Conservation (phyloP, 1,284 basidiomycete genomes). For the Malassezia psittaci region DNA sequence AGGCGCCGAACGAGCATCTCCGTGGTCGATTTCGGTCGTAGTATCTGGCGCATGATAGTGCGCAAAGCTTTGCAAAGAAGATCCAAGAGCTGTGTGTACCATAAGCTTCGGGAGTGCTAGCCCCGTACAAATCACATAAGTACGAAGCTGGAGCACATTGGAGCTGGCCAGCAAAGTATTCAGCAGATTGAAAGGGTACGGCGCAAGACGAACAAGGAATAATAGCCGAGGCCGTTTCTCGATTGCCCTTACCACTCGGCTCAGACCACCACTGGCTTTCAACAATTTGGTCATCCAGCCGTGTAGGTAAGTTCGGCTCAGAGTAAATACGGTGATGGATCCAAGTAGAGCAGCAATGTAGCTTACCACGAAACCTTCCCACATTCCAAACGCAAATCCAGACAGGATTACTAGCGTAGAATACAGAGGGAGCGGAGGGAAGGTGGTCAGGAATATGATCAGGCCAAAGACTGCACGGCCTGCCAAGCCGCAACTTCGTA, state of each 20-base stretch:
- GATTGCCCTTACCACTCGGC: constrained; percentile 64
- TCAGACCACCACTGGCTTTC: constrained; percentile 50
- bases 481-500: constrained; percentile 30
- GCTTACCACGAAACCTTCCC: constrained; percentile 67
- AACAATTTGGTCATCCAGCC: constrained; percentile 63
- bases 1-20: not conserved
- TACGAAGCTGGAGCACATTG: constrained; percentile 65
- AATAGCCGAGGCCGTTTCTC: constrained; percentile 71
- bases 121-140: constrained; percentile 68
- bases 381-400: constrained; percentile 72
- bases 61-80: constrained; percentile 70
- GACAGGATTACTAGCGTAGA: constrained; percentile 76
- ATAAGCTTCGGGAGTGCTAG: constrained; percentile 74
- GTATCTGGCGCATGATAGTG: constrained; percentile 53
- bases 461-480: constrained; percentile 35
- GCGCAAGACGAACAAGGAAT: constrained; percentile 69
- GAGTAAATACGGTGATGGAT: constrained; percentile 64
- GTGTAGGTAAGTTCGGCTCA: constrained; percentile 64
- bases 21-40: not conserved
- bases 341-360: constrained; percentile 72
- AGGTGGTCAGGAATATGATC: constrained; percentile 47
- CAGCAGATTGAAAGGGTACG: constrained; percentile 64
- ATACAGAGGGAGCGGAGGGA: constrained; percentile 67
- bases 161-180: constrained; percentile 77
- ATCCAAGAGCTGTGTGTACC: constrained; percentile 70